Evolutionary conservation across 2,329 filamentous ascomycete genomes (phyloP).

Genomic region (Stemphylium vesicarium): DNA sequence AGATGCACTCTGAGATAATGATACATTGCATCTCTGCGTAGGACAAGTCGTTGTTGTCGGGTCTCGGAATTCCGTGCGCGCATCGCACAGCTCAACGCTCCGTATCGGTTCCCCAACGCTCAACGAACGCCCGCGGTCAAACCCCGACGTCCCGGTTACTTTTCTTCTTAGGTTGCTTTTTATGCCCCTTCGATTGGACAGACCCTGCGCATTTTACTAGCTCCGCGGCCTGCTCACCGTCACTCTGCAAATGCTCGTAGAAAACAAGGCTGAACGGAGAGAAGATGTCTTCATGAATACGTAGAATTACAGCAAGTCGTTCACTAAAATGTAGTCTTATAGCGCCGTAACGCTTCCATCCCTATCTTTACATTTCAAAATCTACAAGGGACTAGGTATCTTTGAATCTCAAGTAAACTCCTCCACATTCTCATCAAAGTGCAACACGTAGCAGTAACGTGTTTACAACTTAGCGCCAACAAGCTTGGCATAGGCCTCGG

Average conservation of each 20-base stretch:
- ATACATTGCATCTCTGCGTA: background rate
- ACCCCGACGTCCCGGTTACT: conserved; percentile 12
- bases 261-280: background rate
- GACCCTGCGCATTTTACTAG: background rate
- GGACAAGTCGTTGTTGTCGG: conserved; percentile 4
- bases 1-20: background rate
- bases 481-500: conserved; percentile 94
- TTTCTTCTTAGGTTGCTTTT: conserved; percentile 11
- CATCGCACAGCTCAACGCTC: conserved; percentile 16
- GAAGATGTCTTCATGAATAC: conserved; percentile 25
- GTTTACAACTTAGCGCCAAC: conserved; percentile 85
- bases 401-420: conserved; percentile 31
- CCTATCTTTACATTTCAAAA: conserved; percentile 44
- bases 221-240: conserved; percentile 6
- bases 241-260: background rate
- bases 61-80: conserved; percentile 3
- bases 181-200: conserved; percentile 3
- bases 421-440: conserved; percentile 18
- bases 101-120: conserved; percentile 29
- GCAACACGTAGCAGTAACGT: conserved; percentile 12
- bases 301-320: conserved; percentile 36
- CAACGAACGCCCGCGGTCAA: conserved; percentile 12
- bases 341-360: conserved; percentile 35
- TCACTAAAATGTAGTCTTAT: conserved; percentile 38
- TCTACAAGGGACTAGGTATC: conserved; percentile 46